Percentiles rank a stretch among this genome's conserved stretches.
These are phyloP conservation scores for Saraca asoca DNA, from an alignment of 331 rosid species.

Conservation along the genomic window DNA sequence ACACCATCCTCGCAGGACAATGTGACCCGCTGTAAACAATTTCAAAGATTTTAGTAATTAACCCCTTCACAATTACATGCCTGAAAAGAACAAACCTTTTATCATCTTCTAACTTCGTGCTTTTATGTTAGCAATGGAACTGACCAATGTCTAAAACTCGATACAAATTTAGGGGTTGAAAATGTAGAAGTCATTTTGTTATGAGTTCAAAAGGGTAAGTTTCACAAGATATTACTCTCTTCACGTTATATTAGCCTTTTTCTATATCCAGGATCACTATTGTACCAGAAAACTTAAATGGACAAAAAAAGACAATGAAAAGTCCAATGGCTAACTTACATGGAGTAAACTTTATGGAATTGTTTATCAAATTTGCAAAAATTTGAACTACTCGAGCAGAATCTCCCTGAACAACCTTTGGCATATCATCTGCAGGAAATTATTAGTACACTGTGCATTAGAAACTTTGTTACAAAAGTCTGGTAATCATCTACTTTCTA, in stretches of 20 bases:
- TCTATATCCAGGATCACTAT: background rate
- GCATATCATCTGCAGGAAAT: constrained; percentile 77
- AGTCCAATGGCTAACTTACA: constrained; percentile 51
- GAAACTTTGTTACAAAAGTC: constrained; percentile 10
- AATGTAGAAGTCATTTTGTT: background rate
- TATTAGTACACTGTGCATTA: constrained; percentile 7
- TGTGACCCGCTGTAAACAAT: constrained; percentile 86
- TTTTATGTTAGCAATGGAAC: constrained; percentile 2
- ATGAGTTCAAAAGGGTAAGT: background rate
- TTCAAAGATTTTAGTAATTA: constrained; percentile 21
- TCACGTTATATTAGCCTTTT: background rate
- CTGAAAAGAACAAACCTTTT: constrained; percentile 32
- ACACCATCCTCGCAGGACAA: constrained; percentile 89
- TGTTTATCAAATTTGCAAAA: constrained; percentile 91
- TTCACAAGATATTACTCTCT: constrained; percentile 7
- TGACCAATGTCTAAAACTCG: background rate
- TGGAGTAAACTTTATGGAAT: constrained; percentile 92
- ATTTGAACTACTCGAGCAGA: constrained; percentile 99
- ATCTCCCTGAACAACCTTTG: constrained; percentile 86
- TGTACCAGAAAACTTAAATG: background rate
- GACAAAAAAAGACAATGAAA: background rate
- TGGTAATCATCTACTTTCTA: constrained; percentile 7
- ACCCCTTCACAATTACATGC: constrained; percentile 12
- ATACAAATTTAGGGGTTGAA: background rate
- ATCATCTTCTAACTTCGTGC: constrained; percentile 25